A percentile compares a stretch with the other conserved stretches of the same genome.
Evolutionary conservation across 2,329 filamentous ascomycete species (phyloP).

Genomic region (Clarireedia hainanense): DNA sequence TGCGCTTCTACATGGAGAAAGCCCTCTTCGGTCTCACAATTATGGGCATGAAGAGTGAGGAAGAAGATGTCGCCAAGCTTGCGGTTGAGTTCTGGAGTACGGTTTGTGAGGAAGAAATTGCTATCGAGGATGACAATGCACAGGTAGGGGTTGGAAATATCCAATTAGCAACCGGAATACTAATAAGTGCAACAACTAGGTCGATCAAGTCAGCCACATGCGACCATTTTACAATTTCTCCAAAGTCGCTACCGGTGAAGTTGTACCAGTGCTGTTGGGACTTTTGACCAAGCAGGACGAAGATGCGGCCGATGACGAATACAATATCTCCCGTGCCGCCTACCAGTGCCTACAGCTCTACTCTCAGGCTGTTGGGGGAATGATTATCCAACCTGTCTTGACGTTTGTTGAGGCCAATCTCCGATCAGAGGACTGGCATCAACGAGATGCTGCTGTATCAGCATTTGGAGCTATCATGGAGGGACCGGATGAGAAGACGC

Average conservation of each 20-base stretch:
- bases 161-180: background rate
- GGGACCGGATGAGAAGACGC: constrained; percentile 83
- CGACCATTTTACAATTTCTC: constrained; percentile 95
- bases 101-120: constrained; percentile 98
- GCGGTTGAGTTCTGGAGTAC: constrained; percentile 99
- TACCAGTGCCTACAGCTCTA: constrained; percentile 97
- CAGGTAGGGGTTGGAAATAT: constrained; percentile 43
- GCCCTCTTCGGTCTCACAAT: constrained; percentile 95
- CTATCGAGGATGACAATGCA: constrained; percentile 94
- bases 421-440: constrained; percentile 86
- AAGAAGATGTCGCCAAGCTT: constrained; percentile 96
- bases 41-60: constrained; percentile 94
- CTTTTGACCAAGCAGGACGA: constrained; percentile 96
- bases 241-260: constrained; percentile 84
- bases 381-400: constrained; percentile 80
- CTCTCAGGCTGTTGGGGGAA: constrained; percentile 78
- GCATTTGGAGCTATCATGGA: constrained; percentile 99
- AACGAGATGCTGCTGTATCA: constrained; percentile 89
- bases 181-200: constrained; percentile 13
- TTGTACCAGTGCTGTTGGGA: constrained; percentile 82
- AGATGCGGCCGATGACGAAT: constrained; percentile 93
- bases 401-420: constrained; percentile 88
- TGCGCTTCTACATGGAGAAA: constrained; percentile 99
- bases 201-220: constrained; percentile 43
- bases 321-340: constrained; percentile 89